Percentiles rank a stretch among this genome's conserved stretches.
Evolutionary conservation across 192 early-diverging fungal species (phyloP).

Genomic region (Coemansia sp.): DNA sequence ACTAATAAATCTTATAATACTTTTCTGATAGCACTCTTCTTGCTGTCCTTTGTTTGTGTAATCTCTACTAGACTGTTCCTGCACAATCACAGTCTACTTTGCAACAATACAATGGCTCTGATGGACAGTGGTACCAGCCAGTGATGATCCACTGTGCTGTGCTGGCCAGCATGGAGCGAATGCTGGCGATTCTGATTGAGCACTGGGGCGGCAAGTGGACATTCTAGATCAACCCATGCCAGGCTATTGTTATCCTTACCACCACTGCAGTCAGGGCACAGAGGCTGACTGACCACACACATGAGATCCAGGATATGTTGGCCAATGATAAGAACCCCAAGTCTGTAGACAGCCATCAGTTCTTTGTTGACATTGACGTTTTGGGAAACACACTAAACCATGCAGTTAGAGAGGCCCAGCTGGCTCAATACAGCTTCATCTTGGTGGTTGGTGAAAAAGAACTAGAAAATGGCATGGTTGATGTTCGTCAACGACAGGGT

Average conservation of each 20-base stretch:
- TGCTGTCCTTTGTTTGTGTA: no score
- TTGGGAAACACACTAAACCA: slow-evolving; percentile 67
- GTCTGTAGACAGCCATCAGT: slow-evolving; percentile 60
- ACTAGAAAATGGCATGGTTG: slow-evolving; percentile 61
- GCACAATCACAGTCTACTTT: no score
- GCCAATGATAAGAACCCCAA: slow-evolving; percentile 35
- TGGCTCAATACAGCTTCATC: slow-evolving; percentile 83
- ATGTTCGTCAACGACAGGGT: slow-evolving; percentile 70
- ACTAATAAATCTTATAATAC: no score
- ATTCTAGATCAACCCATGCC: slow-evolving; percentile 91
- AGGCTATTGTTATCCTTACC: slow-evolving; percentile 79
- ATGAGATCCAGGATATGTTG: slow-evolving; percentile 48
- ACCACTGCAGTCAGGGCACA: slow-evolving; percentile 37
- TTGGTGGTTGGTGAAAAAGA: slow-evolving; percentile 86
- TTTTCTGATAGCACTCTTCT: no score
- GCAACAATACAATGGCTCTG: slow-evolving; percentile 66
- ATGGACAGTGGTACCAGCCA: slow-evolving; percentile 66
- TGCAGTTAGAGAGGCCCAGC: slow-evolving; percentile 76
- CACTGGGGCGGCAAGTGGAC: slow-evolving; percentile 91
- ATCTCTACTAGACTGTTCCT: no score
- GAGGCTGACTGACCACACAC: slow-evolving; percentile 69
- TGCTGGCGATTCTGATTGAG: slow-evolving; percentile 94
- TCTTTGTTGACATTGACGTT: slow-evolving; percentile 79
- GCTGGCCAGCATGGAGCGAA: slow-evolving; percentile 87
- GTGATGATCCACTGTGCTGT: slow-evolving; percentile 96